phyloP scores from a whole-genome alignment of 768 basidiomycete species.

The Mycena kentingensis region DNA sequence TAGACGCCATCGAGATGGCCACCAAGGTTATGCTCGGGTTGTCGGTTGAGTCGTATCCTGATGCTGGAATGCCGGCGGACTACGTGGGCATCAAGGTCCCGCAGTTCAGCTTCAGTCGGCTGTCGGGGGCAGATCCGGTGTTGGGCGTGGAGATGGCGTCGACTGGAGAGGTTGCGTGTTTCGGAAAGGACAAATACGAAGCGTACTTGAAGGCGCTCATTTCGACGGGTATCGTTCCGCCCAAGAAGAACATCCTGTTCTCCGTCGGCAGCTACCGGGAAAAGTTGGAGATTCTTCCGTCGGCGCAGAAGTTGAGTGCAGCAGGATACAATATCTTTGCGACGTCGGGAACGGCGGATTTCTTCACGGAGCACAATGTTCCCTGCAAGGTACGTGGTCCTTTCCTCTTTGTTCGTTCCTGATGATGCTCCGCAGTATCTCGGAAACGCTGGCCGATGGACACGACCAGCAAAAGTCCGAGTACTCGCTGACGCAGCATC shows the following conservation, averaged over 20 bases:
- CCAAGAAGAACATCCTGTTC: slow-evolving; percentile 96
- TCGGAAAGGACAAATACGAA: slow-evolving; percentile 96
- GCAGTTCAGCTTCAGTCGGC: slow-evolving; percentile 95
- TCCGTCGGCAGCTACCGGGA: slow-evolving; percentile 97
- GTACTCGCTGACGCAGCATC: slow-evolving; percentile 94
- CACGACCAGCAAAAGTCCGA: slow-evolving; percentile 88
- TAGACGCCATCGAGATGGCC: slow-evolving; percentile 98
- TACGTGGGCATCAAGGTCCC: slow-evolving; percentile 99
- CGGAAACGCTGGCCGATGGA: slow-evolving; percentile 79
- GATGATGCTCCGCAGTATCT: slow-evolving; percentile 67
- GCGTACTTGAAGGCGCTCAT: slow-evolving; percentile 97
- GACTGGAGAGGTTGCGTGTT: slow-evolving; percentile 99
- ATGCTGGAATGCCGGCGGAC: slow-evolving; percentile 79
- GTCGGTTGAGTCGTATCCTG: slow-evolving; percentile 91
- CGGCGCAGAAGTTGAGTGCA: slow-evolving; percentile 90
- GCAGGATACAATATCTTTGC: slow-evolving; percentile 97
- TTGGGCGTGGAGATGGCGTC: slow-evolving; percentile 99
- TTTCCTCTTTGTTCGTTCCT: not conserved
- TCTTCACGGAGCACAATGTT: slow-evolving; percentile 94
- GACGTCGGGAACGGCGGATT: slow-evolving; percentile 95
- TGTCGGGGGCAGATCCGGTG: slow-evolving; percentile 96
- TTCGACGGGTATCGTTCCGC: slow-evolving; percentile 90
- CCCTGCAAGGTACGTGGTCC: slow-evolving; percentile 76
- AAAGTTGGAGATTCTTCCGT: slow-evolving; percentile 94
- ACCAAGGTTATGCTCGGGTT: slow-evolving; percentile 97